phyloP scores from a whole-genome alignment of 2,329 filamentous ascomycete species.

The Passalora sequoiae region DNA sequence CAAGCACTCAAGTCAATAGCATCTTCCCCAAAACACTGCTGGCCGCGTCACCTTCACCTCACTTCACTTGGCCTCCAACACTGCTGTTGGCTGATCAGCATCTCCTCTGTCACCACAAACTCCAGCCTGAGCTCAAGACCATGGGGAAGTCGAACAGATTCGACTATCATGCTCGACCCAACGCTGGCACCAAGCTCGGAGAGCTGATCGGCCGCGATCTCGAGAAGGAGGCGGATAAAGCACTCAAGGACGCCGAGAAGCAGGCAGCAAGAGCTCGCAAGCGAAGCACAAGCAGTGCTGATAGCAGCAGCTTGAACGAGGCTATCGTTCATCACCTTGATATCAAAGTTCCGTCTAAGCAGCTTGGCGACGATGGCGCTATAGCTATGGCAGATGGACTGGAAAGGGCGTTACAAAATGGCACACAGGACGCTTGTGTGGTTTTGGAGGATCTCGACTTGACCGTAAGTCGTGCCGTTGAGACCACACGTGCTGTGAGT shows the following conservation, averaged over 20 bases:
- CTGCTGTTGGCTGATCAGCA: no score
- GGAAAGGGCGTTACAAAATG: slow-evolving; percentile 35
- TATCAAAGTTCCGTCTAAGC: slow-evolving; percentile 43
- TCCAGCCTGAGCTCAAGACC: neutral
- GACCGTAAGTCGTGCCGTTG: no score
- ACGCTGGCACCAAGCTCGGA: slow-evolving; percentile 43
- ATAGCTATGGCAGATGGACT: slow-evolving; percentile 41
- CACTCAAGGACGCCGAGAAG: slow-evolving; percentile 29
- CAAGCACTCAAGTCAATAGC: no score
- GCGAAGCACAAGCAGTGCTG: slow-evolving; percentile 25
- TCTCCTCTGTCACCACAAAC: neutral
- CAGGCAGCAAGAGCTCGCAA: slow-evolving; percentile 26
- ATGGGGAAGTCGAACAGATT: slow-evolving; percentile 36
- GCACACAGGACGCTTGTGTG: slow-evolving; percentile 28
- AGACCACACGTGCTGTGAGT: no score
- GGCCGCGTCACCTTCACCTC: no score
- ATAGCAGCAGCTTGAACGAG: slow-evolving; percentile 12
- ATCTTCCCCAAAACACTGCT: no score
- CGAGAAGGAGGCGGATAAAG: slow-evolving; percentile 33
- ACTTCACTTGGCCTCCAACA: no score
- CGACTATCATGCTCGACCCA: slow-evolving; percentile 42
- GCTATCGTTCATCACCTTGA: slow-evolving; percentile 34
- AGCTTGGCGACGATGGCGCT: slow-evolving; percentile 45
- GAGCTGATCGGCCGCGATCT: slow-evolving; percentile 43
- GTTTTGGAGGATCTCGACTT: slow-evolving; percentile 44